Base-by-base conservation (phyloP, 169 alveolate species). In the Toxoplasma gondii region DNA sequence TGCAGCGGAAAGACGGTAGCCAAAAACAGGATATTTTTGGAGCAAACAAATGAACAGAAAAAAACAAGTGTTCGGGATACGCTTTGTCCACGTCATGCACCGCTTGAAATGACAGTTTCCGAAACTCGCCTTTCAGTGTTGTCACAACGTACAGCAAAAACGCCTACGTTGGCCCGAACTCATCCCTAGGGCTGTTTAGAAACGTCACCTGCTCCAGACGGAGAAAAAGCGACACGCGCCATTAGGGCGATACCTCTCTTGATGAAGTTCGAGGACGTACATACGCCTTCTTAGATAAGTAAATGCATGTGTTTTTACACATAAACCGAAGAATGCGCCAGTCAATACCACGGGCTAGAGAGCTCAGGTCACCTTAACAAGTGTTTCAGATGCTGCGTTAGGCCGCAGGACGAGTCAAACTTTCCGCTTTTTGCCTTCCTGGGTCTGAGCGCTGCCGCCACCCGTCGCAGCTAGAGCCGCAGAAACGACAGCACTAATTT, bases 401-500 rank as follows among this genome's bases (percentile, higher is more conserved):
- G 0, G 9, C 44, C 84, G 24, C 84, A 27, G 41, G 34, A 74
- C 84, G 0, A 0, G 7, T 78, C 87, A 78, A 22, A 44, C 24
- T 34, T 34, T 27, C 44, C 87, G 27, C 45, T 78, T 78, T 78
- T 78, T 78, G 45, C 34, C 0, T 78, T 39, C 87, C 45, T 22
- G 44, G 9, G 87, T 41, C 45, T 39, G 53, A 16, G 53, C 45
- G 87, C 45, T 34, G 17, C 87, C 87, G 22, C 87, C 87, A 17
- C 45, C 45, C 45, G 87, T 78, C 29, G 87, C 87, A 39, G 53
- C 10, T 41, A 82, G 70, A 10, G 90, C 90, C 31, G 90, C 90
- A 41, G 54, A 24, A 4, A 82, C 41, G 22, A 82, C 69, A 12
- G 58, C 24, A 24, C 7, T 45, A 22, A 82, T 43, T n/a, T 82